Conservation (phyloP, 345 rosid species). For the Carallia brachiata region DNA sequence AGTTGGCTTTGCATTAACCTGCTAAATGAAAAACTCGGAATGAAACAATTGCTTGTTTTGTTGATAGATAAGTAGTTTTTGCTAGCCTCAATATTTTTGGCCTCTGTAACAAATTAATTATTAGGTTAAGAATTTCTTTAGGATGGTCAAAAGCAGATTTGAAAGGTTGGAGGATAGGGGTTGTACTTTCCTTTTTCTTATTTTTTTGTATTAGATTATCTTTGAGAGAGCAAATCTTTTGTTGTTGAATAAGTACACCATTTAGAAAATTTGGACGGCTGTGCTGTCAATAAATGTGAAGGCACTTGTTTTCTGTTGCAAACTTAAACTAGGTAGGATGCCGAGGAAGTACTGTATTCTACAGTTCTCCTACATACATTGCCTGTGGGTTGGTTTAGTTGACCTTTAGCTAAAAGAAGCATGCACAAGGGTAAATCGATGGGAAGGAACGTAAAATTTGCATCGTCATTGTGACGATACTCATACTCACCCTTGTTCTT, state of each 20-base stretch:
- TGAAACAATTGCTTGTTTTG: no score
- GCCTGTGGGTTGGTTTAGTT: not conserved
- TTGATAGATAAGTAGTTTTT: not conserved
- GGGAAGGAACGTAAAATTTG: conserved; percentile 4
- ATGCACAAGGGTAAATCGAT: not conserved
- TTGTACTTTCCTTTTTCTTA: not conserved
- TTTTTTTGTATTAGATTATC: not conserved
- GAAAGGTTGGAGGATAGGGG: not conserved
- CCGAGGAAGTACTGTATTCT: not conserved
- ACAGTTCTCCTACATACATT: not conserved
- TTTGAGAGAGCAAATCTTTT: not conserved
- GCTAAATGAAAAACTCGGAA: not conserved
- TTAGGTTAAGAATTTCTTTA: not conserved
- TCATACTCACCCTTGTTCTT: not conserved
- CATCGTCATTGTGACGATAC: not conserved
- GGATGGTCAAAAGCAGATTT: conserved; percentile 1
- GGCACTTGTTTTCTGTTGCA: not conserved
- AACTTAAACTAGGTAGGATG: not conserved
- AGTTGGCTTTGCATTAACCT: not conserved
- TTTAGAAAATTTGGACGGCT: not conserved
- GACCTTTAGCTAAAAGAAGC: not conserved
- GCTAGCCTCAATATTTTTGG: not conserved
- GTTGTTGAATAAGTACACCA: not conserved
- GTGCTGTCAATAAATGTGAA: not conserved
- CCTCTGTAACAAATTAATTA: no score